Conservation (phyloP, 1,284 basidiomycete species). For the Pseudozyma sp. region DNA sequence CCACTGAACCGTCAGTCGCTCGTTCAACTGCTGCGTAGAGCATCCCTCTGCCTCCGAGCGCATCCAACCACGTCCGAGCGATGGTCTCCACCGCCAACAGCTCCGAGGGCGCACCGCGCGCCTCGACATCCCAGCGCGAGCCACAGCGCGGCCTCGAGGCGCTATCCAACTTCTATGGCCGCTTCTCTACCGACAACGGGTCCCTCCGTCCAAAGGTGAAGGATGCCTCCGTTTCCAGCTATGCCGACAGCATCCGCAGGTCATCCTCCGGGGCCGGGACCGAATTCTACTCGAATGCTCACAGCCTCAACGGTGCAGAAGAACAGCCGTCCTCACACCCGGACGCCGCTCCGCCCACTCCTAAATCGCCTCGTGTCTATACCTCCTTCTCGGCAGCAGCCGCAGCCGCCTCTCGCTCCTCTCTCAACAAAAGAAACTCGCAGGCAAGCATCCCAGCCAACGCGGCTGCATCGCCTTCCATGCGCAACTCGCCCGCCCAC, state of each 20-base stretch:
- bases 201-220: conserved; percentile 19
- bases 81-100: conserved; percentile 25
- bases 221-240: conserved; percentile 30
- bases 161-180: conserved; percentile 45
- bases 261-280: conserved; percentile 38
- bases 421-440: conserved; percentile 33
- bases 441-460: conserved; percentile 20
- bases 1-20: too few species aligned
- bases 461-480: conserved; percentile 22
- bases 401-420: conserved; percentile 45
- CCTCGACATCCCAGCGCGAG: conserved; percentile 25
- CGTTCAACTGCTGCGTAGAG: too few species aligned
- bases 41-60: background rate
- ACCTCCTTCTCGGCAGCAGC: conserved; percentile 42
- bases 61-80: background rate
- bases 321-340: conserved; percentile 2
- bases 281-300: conserved; percentile 31
- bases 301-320: conserved; percentile 22
- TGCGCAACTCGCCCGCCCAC: conserved; percentile 23
- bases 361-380: conserved; percentile 33
- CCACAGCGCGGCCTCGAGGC: conserved; percentile 43
- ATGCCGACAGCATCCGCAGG: conserved; percentile 33
- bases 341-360: conserved; percentile 2
- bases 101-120: conserved; percentile 11
- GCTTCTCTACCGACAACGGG: conserved; percentile 33